Evolutionary conservation across 2,329 filamentous ascomycete species (phyloP).

Genomic region (Ascochyta pisi): DNA sequence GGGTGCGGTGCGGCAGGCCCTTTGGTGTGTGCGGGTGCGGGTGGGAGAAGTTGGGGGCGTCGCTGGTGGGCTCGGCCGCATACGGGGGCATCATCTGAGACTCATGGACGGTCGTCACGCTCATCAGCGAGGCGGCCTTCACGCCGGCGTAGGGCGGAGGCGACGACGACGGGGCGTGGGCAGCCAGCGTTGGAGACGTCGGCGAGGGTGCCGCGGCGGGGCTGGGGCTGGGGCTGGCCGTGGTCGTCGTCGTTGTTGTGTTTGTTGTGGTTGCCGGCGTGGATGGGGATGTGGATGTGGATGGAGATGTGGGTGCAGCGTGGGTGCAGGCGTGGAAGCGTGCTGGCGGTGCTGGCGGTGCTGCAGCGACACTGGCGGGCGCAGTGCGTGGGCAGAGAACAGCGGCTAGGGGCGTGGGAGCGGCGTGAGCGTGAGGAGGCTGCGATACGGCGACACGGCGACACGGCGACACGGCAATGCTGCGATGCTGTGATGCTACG

Average conservation of each 20-base stretch:
- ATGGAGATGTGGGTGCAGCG: no score
- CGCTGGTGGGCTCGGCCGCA: slow-evolving; percentile 48
- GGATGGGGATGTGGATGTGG: no score
- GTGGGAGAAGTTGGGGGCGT: slow-evolving; percentile 20
- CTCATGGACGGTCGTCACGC: slow-evolving; percentile 42
- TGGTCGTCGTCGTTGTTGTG: slow-evolving; percentile 7
- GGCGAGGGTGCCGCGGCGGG: neutral
- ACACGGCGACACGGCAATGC: neutral
- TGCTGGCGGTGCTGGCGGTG: slow-evolving; percentile 2
- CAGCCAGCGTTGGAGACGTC: slow-evolving; percentile 32
- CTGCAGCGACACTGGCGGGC: slow-evolving; percentile 2
- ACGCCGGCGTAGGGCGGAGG: slow-evolving; percentile 37
- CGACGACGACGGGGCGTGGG: slow-evolving; percentile 34
- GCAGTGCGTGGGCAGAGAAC: neutral
- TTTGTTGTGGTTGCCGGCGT: no score
- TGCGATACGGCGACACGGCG: neutral
- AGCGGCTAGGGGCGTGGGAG: neutral
- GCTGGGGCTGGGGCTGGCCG: slow-evolving; percentile 20
- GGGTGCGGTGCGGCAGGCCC: slow-evolving; percentile 35
- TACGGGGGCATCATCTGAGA: slow-evolving; percentile 59
- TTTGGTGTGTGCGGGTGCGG: slow-evolving; percentile 44
- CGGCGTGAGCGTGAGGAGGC: neutral
- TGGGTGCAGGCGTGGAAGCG: no score
- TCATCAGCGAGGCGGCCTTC: slow-evolving; percentile 40
- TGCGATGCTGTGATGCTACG: slow-evolving; percentile 2